Evolutionary conservation across 1,284 basidiomycete species (phyloP).

Genomic region (Leccinum fuscescens): DNA sequence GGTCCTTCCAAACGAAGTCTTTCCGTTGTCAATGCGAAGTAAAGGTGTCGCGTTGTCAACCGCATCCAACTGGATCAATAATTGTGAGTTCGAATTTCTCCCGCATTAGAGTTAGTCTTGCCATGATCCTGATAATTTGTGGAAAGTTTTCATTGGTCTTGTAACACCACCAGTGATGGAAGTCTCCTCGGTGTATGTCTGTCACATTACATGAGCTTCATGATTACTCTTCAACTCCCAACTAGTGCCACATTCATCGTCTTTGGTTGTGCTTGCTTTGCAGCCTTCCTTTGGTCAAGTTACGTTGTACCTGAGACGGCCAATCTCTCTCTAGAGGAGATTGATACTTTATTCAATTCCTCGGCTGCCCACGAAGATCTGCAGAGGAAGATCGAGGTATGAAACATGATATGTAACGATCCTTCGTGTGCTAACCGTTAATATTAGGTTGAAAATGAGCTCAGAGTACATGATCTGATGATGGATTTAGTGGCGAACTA

Average conservation of each 20-base stretch:
- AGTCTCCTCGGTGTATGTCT: conserved; percentile 51
- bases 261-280: conserved; percentile 63
- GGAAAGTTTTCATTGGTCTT: conserved; percentile 73
- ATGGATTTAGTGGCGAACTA: conserved; percentile 12
- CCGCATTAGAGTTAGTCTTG: neutral
- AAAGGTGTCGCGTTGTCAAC: conserved; percentile 84
- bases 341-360: conserved; percentile 65
- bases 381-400: conserved; percentile 21
- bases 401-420: neutral
- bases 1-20: conserved; percentile 81
- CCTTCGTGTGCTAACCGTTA: conserved; percentile 9
- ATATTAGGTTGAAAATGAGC: conserved; percentile 37
- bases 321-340: conserved; percentile 71
- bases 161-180: conserved; percentile 74
- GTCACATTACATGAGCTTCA: neutral
- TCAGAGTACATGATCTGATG: conserved; percentile 39
- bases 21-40: conserved; percentile 82
- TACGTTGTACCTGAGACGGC: conserved; percentile 74
- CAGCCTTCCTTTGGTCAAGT: conserved; percentile 67
- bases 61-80: conserved; percentile 81
- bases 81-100: conserved; percentile 48
- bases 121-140: conserved; percentile 12
- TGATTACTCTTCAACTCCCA: neutral
- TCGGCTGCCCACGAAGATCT: conserved; percentile 55
- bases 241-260: conserved; percentile 65